Evolutionary conservation across 108 stramenopile genomes (phyloP), one percentile per base, ranked within the genome.

Genomic region (Licmophora abbreviata): DNA sequence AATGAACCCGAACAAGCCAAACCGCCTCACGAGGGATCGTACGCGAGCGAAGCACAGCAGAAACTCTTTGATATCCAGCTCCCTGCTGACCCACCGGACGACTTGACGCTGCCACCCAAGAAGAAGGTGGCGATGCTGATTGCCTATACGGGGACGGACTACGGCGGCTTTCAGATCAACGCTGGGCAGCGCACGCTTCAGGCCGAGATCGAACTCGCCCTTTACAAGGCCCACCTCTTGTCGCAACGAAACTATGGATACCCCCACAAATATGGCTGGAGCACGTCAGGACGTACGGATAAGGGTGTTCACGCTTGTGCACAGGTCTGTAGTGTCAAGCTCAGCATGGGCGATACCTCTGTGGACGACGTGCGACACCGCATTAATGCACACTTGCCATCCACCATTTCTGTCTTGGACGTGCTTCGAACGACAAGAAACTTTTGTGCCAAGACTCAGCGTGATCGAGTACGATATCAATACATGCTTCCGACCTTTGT

Each of bases 401-500:
- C 42, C 11, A 91, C 92, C 55, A 86, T 99, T 36, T 68, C 74
- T 12, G 63, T 94, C 17, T 41, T 95, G 49, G 92, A 88, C 55
- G 60, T 98, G 27, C 59, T 68, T 29, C 84, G 94, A 26, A 73
- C 79, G 0, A 81, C 83, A 15, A 78, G 88, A 47, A 59, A 56
- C 29, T 98, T 99, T 62, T 93, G 95, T 61, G 86, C 95, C 32
- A 88, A 91, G 46, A 93, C 85, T 0, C 72, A 74, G 51, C 77
- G 95, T 62, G 85, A 85, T 53, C 75, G 72, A 38, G 90, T 97
- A 6, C 63, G 93, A 28, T 99, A 99, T 74, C 88, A 93, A 61
- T 99, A 99, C 76, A 91, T 98, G 79, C 72, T 99, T 42, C 99
- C 99, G 20, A 83, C 90, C 25, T 95, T 74, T 61, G 20, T 86